These are phyloP conservation scores for Rhynchospora tenuis DNA, from an alignment of 176 grass and related monocot species.

Conservation along the genomic window DNA sequence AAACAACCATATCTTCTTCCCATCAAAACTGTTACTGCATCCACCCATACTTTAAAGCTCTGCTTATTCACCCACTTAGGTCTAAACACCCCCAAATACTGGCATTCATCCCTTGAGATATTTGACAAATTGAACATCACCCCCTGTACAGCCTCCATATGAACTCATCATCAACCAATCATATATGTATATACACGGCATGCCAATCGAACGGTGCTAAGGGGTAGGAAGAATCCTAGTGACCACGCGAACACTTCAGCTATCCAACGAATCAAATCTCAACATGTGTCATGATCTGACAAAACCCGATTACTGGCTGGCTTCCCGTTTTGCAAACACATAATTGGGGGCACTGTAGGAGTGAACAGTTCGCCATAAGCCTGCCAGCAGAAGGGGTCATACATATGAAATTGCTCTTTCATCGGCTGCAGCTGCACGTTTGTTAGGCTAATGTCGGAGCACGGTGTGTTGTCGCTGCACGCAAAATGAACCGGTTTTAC, in stretches of 20 bases:
- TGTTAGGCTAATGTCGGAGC: constrained; percentile 82
- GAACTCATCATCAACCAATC: constrained; percentile 21
- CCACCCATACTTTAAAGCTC: neutral
- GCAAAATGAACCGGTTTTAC: constrained; percentile 86
- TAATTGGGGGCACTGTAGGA: constrained; percentile 62
- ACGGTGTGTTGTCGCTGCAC: constrained; percentile 81
- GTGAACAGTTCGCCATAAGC: constrained; percentile 81
- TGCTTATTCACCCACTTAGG: constrained; percentile 10
- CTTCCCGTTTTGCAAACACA: constrained; percentile 89
- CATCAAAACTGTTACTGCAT: neutral
- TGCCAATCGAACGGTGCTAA: constrained; percentile 54
- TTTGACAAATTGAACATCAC: constrained; percentile 11
- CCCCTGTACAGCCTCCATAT: constrained; percentile 17
- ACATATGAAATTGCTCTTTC: constrained; percentile 61
- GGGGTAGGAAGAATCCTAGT: constrained; percentile 57
- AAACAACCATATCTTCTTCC: neutral
- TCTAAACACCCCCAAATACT: constrained; percentile 29
- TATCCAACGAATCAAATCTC: constrained; percentile 34
- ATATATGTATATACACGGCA: constrained; percentile 70
- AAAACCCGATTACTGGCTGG: constrained; percentile 72
- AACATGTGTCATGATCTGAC: constrained; percentile 74
- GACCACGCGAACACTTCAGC: constrained; percentile 44
- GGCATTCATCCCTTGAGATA: constrained; percentile 18
- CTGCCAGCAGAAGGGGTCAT: constrained; percentile 91
- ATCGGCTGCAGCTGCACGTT: constrained; percentile 62